Percentiles rank a stretch among this genome's conserved stretches.
Conservation (phyloP, 2,329 filamentous ascomycete species). For the Pseudocercospora eumusae region DNA sequence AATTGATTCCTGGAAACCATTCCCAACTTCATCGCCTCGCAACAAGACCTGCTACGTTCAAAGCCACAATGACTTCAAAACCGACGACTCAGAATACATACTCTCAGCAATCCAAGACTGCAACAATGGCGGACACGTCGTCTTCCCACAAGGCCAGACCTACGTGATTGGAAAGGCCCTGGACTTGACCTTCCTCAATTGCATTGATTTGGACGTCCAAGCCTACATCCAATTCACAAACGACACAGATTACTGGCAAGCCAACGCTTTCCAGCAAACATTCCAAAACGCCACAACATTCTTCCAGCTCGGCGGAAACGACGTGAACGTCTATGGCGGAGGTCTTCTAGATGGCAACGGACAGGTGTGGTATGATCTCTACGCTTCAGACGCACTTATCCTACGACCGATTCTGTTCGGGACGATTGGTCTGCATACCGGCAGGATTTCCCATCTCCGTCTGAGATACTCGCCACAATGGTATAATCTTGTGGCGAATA, state of each 20-base stretch:
- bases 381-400: constrained; percentile 58
- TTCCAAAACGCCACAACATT: constrained; percentile 70
- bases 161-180: constrained; percentile 66
- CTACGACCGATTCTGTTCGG: constrained; percentile 62
- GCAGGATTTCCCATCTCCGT: constrained; percentile 61
- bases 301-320: constrained; percentile 66
- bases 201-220: constrained; percentile 65
- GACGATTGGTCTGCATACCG: constrained; percentile 58
- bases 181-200: constrained; percentile 64
- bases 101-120: constrained; percentile 59
- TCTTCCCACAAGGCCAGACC: constrained; percentile 56
- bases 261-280: constrained; percentile 62
- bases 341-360: constrained; percentile 65
- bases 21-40: constrained; percentile 41
- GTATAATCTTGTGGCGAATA: constrained; percentile 68
- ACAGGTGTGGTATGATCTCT: constrained; percentile 65
- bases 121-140: constrained; percentile 64
- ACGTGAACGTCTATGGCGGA: constrained; percentile 68
- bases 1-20: constrained; percentile 40
- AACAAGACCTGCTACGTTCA: constrained; percentile 45
- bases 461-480: constrained; percentile 63
- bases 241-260: constrained; percentile 69
- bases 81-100: constrained; percentile 56
- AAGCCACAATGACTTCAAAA: constrained; percentile 42
- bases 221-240: constrained; percentile 64